These are phyloP conservation scores for Pichia phayaonensis DNA, from an alignment of 805 yeast species.

Conservation along the genomic window DNA sequence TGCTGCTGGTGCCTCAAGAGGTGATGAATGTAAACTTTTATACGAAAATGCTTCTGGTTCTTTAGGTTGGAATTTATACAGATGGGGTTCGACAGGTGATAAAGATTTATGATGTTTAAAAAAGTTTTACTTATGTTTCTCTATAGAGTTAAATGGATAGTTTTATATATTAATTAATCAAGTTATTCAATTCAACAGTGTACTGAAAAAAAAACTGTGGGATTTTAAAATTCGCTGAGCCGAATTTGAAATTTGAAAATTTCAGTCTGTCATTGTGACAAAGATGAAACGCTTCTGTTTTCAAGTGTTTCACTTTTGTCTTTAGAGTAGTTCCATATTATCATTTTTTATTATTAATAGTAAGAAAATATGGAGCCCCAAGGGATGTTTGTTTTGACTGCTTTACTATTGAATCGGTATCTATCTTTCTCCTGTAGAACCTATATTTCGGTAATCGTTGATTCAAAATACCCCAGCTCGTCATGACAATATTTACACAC, in stretches of 20 bases:
- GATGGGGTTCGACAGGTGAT: constrained; percentile 25
- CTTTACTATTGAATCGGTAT: too few species aligned
- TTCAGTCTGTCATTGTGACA: background rate
- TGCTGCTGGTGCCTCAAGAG: constrained; percentile 47
- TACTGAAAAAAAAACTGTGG: background rate
- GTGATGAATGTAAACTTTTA: constrained; percentile 36
- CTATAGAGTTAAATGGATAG: background rate
- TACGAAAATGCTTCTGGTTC: constrained; percentile 38
- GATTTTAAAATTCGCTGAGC: background rate
- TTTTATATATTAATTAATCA: too few species aligned
- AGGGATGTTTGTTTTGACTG: too few species aligned
- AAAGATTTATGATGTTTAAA: background rate
- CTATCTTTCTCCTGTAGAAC: background rate
- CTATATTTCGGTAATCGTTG: too few species aligned
- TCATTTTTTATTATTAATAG: too few species aligned
- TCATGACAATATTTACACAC: constrained; percentile 3
- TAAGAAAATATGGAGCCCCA: too few species aligned
- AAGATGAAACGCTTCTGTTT: background rate
- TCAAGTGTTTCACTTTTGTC: background rate
- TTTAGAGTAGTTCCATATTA: too few species aligned
- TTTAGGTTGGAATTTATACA: constrained; percentile 67
- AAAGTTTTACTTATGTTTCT: background rate
- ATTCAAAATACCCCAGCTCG: background rate
- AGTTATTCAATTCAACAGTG: background rate
- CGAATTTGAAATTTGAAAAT: background rate